phyloP scores from a whole-genome alignment of 1,284 basidiomycete genomes.

The Coniophora puteana region DNA sequence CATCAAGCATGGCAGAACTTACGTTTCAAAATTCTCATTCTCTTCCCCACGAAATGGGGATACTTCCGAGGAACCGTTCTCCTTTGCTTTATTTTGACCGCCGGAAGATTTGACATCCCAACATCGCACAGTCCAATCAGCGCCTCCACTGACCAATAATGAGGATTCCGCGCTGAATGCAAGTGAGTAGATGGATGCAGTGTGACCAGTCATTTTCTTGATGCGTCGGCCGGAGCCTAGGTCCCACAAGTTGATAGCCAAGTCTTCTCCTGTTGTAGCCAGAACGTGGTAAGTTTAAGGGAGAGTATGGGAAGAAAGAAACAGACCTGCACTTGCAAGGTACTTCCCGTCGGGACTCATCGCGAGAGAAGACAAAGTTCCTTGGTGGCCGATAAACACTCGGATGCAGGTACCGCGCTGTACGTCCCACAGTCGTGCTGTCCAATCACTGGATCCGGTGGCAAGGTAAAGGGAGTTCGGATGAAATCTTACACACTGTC shows the following conservation, averaged over 20 bases:
- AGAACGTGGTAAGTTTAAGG: constrained; percentile 7
- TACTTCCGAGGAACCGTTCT: constrained; percentile 43
- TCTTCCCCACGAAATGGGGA: constrained; percentile 32
- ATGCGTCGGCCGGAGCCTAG: constrained; percentile 88
- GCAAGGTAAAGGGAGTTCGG: constrained; percentile 97
- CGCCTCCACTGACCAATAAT: constrained; percentile 83
- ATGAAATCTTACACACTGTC: constrained; percentile 92
- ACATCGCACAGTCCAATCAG: constrained; percentile 93
- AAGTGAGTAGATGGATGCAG: constrained; percentile 84
- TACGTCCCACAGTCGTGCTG: constrained; percentile 97
- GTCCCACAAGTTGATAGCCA: constrained; percentile 95
- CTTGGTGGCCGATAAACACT: constrained; percentile 95
- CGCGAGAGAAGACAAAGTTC: constrained; percentile 83
- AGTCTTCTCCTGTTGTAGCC: constrained; percentile 75
- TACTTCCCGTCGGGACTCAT: constrained; percentile 94
- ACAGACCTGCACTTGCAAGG: constrained; percentile 84
- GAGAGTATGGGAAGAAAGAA: constrained; percentile 1
- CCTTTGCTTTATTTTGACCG: constrained; percentile 52
- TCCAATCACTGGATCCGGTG: constrained; percentile 95
- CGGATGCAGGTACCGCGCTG: constrained; percentile 92
- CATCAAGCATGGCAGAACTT: constrained; percentile 23
- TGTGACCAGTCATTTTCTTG: constrained; percentile 97
- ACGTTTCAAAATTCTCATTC: constrained; percentile 64
- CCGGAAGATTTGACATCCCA: constrained; percentile 93
- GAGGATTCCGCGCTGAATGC: constrained; percentile 91